Conservation (phyloP, 1,284 basidiomycete genomes). For the Lentinula novae-zelandiae region DNA sequence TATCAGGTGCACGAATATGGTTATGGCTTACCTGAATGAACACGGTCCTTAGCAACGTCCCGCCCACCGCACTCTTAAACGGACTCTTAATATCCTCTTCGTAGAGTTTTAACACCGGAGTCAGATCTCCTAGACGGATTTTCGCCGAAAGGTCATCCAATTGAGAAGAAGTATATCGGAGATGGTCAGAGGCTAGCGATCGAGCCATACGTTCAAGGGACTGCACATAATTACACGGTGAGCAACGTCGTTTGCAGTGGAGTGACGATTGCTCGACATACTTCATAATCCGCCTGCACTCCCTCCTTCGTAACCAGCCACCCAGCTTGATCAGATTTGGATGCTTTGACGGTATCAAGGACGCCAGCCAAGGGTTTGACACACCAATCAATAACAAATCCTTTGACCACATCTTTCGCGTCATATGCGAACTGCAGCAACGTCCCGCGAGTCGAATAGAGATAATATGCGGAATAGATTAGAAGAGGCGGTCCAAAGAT, state of each 20-base stretch:
- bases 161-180: constrained; percentile 59
- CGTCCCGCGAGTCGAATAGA: constrained; percentile 50
- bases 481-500: constrained; percentile 61
- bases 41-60: constrained; percentile 81
- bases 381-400: constrained; percentile 85
- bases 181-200: constrained; percentile 78
- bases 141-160: constrained; percentile 63
- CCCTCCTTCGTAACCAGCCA: constrained; percentile 77
- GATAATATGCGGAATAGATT: constrained; percentile 42
- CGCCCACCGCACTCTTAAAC: constrained; percentile 75
- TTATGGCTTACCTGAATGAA: constrained; percentile 64
- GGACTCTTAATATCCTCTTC: constrained; percentile 91
- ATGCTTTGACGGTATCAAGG: constrained; percentile 63
- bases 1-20: neutral
- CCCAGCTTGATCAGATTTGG: constrained; percentile 36
- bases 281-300: constrained; percentile 76
- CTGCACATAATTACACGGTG: constrained; percentile 32
- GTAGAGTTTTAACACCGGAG: constrained; percentile 84
- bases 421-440: constrained; percentile 56
- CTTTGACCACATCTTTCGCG: constrained; percentile 64
- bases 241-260: neutral
- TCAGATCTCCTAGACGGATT: constrained; percentile 82
- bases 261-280: constrained; percentile 29
- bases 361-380: constrained; percentile 85
- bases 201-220: constrained; percentile 93